Conservation (phyloP, 768 basidiomycete species). For the Pleurotus pulmonarius region DNA sequence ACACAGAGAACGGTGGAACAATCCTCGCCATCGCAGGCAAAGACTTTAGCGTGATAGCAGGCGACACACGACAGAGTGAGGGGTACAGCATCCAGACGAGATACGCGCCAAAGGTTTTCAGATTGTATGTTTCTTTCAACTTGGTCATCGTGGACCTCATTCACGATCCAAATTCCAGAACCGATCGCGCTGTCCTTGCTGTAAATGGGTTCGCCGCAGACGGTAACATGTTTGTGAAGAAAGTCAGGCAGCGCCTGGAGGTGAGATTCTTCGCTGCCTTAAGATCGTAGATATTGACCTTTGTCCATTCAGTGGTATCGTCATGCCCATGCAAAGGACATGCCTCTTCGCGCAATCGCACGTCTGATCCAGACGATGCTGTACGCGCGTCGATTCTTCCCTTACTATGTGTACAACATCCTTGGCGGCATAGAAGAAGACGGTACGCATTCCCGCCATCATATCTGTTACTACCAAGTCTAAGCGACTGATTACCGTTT, state of each 20-base stretch:
- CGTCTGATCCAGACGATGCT: constrained; percentile 98
- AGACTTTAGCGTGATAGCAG: constrained; percentile 92
- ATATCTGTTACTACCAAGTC: not conserved
- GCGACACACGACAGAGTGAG: constrained; percentile 94
- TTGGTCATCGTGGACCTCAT: constrained; percentile 3
- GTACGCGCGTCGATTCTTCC: constrained; percentile 95
- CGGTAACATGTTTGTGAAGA: constrained; percentile 97
- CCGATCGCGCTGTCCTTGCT: constrained; percentile 88
- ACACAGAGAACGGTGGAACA: constrained; percentile 92
- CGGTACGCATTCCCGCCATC: constrained; percentile 50
- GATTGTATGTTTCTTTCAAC: constrained; percentile 57
- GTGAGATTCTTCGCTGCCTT: constrained; percentile 38
- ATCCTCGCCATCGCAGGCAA: constrained; percentile 94
- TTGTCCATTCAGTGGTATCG: constrained; percentile 78
- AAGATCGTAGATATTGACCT: not conserved
- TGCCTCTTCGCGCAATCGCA: constrained; percentile 97
- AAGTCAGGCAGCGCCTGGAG: constrained; percentile 92
- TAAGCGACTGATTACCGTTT: no score
- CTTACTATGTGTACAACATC: constrained; percentile 97
- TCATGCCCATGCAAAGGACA: constrained; percentile 95
- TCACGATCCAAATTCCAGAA: constrained; percentile 43
- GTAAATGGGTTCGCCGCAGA: constrained; percentile 98
- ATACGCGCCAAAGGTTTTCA: constrained; percentile 94
- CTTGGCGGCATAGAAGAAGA: constrained; percentile 96
- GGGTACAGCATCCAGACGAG: constrained; percentile 98